Evolutionary conservation across 352 stramenopile species (phyloP).

Genomic region (Thalassiosira mediterranea): DNA sequence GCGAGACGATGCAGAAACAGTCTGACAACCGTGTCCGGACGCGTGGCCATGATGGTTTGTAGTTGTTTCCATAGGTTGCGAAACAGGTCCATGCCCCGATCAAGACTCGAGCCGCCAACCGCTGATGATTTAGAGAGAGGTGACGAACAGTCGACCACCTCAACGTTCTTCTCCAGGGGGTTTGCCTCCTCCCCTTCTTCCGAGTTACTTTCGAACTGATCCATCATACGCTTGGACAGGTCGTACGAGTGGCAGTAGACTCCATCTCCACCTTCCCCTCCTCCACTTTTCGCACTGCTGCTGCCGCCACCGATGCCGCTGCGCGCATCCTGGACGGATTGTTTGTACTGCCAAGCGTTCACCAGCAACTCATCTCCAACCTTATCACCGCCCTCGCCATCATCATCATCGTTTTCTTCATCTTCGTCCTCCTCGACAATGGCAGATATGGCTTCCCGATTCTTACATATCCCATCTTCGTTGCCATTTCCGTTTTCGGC

Average conservation of each 20-base stretch:
- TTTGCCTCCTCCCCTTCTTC: conserved; percentile 13
- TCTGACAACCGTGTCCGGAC: conserved; percentile 53
- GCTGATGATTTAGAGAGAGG: not conserved
- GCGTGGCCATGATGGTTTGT: conserved; percentile 10
- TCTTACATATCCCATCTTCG: not conserved
- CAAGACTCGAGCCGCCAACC: not conserved
- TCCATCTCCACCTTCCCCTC: conserved; percentile 4
- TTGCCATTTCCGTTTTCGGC: not conserved
- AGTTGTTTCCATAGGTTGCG: conserved; percentile 38
- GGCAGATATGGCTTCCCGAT: conserved; percentile 13
- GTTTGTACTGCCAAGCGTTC: conserved; percentile 82
- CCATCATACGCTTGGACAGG: conserved; percentile 61
- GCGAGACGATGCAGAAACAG: conserved; percentile 62
- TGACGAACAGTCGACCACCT: conserved; percentile 35
- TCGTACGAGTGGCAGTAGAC: conserved; percentile 82
- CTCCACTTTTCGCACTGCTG: not conserved
- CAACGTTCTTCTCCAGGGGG: conserved; percentile 18
- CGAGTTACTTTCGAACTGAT: conserved; percentile 43
- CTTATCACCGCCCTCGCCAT: conserved; percentile 22
- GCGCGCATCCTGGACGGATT: conserved; percentile 67
- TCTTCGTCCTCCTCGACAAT: conserved; percentile 58
- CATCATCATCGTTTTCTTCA: conserved; percentile 36
- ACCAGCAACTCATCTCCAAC: conserved; percentile 38
- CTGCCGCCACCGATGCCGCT: conserved; percentile 13
- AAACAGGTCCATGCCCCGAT: conserved; percentile 44